Percentiles rank a stretch among this genome's conserved stretches.
Evolutionary conservation across 2,329 filamentous ascomycete genomes (phyloP).

Genomic region (Phoma herbarum): DNA sequence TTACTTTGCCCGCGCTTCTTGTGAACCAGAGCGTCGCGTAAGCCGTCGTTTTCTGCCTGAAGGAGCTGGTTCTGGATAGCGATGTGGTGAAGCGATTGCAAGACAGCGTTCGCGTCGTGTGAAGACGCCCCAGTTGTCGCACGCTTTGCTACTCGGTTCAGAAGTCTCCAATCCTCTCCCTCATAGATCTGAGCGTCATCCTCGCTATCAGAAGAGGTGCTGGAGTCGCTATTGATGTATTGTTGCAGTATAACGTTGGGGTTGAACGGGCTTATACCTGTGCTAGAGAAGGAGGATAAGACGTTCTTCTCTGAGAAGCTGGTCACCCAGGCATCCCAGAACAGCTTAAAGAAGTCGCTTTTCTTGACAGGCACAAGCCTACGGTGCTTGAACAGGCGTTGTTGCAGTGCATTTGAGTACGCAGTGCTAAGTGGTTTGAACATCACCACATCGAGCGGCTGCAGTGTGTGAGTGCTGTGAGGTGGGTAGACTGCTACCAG

Average conservation of each 20-base stretch:
- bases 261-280: neutral
- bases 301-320: neutral
- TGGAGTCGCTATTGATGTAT: neutral
- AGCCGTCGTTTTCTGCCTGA: neutral
- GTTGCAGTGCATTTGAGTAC: neutral
- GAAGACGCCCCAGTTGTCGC: neutral
- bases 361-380: neutral
- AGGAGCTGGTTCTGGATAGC: neutral
- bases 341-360: too few relatives aligned
- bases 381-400: neutral
- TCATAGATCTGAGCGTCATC: neutral
- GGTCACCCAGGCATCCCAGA: neutral
- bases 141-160: neutral
- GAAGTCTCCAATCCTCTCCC: neutral
- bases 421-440: slow-evolving; percentile 6
- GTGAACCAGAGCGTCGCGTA: neutral
- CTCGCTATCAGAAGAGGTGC: neutral
- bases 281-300: neutral
- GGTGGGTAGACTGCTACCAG: neutral
- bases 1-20: neutral
- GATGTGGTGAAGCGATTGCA: neutral
- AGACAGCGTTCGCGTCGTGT: neutral
- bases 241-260: neutral
- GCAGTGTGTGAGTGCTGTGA: too few relatives aligned
- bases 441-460: slow-evolving; percentile 12